Conservation (phyloP, 2,329 filamentous ascomycete genomes). For the Aspergillus udagawae region DNA sequence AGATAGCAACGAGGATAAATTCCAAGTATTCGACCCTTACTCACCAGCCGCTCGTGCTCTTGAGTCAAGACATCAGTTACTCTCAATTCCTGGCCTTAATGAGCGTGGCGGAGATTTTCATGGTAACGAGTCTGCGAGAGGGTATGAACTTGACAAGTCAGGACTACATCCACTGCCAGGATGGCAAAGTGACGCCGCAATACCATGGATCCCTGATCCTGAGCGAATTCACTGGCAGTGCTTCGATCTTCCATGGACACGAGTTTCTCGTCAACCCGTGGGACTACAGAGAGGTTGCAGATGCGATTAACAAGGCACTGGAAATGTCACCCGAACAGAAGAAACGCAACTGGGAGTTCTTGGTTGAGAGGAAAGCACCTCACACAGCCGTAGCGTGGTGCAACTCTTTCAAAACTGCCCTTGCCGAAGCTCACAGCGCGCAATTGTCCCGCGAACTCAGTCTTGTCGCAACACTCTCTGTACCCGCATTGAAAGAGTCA, state of each 20-base stretch:
- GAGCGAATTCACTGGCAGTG: slow-evolving; percentile 90
- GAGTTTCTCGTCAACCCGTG: slow-evolving; percentile 88
- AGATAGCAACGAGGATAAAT: slow-evolving; percentile 91
- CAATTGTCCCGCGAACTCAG: slow-evolving; percentile 76
- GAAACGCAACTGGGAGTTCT: slow-evolving; percentile 65
- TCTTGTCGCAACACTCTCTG: slow-evolving; percentile 73
- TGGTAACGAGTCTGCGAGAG: slow-evolving; percentile 90
- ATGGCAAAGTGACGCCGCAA: slow-evolving; percentile 66
- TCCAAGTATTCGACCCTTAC: slow-evolving; percentile 81
- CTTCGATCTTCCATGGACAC: slow-evolving; percentile 73
- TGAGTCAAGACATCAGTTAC: slow-evolving; percentile 91
- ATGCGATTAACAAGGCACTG: slow-evolving; percentile 75
- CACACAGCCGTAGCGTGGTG: slow-evolving; percentile 85
- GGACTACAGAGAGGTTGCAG: slow-evolving; percentile 83
- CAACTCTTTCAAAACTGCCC: slow-evolving; percentile 61
- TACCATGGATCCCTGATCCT: slow-evolving; percentile 84
- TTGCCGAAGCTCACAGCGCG: slow-evolving; percentile 71
- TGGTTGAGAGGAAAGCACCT: slow-evolving; percentile 68
- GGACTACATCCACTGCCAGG: slow-evolving; percentile 88
- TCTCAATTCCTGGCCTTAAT: slow-evolving; percentile 87
- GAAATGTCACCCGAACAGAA: slow-evolving; percentile 77
- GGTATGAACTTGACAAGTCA: slow-evolving; percentile 96
- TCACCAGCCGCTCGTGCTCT: slow-evolving; percentile 84
- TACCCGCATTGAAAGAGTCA: slow-evolving; percentile 57
- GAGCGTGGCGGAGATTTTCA: slow-evolving; percentile 80